These are phyloP conservation scores for Fusarium decemcellulare DNA, from an alignment of 2,329 filamentous ascomycete species.

Conservation along the genomic window DNA sequence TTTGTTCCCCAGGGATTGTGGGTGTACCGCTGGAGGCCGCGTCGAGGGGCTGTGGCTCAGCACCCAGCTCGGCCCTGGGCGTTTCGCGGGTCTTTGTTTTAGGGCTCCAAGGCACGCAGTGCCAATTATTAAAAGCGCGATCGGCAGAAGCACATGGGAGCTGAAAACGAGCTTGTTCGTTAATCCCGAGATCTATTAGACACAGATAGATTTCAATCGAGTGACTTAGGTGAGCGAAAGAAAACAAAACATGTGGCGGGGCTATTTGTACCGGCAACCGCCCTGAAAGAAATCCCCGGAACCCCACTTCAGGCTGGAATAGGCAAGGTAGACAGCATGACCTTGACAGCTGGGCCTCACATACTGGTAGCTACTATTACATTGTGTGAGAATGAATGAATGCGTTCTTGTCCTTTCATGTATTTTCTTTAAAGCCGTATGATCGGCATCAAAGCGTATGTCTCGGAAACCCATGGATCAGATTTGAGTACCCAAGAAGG, in stretches of 20 bases:
- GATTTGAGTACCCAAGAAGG: neutral
- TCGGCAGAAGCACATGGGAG: neutral
- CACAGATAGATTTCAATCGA: neutral
- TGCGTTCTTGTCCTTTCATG: too few relatives aligned
- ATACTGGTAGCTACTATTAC: too few relatives aligned
- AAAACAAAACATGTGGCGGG: constrained; percentile 45
- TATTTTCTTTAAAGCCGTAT: too few relatives aligned
- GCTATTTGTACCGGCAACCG: constrained; percentile 38
- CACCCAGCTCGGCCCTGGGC: constrained; percentile 16
- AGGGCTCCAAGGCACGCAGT: neutral
- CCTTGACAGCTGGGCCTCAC: too few relatives aligned
- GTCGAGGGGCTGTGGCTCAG: constrained; percentile 47
- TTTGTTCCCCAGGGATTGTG: constrained; percentile 14
- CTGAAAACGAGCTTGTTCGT: neutral
- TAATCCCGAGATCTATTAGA: neutral
- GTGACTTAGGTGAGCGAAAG: constrained; percentile 17
- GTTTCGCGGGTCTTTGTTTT: constrained; percentile 4
- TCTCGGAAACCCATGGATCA: too few relatives aligned
- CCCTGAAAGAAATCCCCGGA: constrained; percentile 22
- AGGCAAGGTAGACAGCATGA: too few relatives aligned
- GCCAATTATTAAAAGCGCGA: neutral
- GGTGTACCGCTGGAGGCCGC: constrained; percentile 36
- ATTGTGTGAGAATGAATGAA: neutral
- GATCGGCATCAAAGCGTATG: too few relatives aligned
- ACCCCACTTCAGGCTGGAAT: constrained; percentile 33